Percentiles rank a stretch among this genome's conserved stretches.
These are phyloP conservation scores for Mycena rebaudengoi DNA, from an alignment of 768 basidiomycete species.

Conservation along the genomic window DNA sequence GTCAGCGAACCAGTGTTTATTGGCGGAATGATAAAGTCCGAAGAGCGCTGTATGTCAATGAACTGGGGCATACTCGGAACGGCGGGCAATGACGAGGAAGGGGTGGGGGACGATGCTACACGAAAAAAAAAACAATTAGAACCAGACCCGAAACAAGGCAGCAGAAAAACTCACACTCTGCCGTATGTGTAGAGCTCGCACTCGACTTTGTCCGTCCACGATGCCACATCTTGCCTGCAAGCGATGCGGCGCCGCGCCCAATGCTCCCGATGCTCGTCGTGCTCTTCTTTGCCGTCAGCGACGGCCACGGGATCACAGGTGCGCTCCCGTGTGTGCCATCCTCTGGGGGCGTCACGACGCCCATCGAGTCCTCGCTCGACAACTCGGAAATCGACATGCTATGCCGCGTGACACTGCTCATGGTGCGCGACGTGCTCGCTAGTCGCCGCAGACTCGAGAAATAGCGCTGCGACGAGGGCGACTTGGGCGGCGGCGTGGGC, in stretches of 20 bases:
- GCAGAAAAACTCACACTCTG: constrained; percentile 47
- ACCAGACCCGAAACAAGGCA: neutral
- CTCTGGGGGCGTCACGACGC: constrained; percentile 68
- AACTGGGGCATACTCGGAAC: constrained; percentile 11
- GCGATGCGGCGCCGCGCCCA: constrained; percentile 59
- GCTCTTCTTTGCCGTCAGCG: constrained; percentile 61
- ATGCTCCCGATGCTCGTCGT: constrained; percentile 57
- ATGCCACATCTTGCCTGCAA: constrained; percentile 68
- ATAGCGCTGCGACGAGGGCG: constrained; percentile 54
- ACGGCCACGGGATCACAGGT: constrained; percentile 52
- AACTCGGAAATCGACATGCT: constrained; percentile 68
- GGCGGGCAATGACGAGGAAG: constrained; percentile 6
- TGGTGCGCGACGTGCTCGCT: constrained; percentile 50
- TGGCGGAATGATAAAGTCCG: constrained; percentile 29
- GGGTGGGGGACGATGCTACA: constrained; percentile 11
- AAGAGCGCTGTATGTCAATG: constrained; percentile 33
- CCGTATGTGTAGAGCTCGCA: constrained; percentile 50
- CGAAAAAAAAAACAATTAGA: neutral
- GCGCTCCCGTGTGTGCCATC: constrained; percentile 25
- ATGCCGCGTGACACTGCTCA: constrained; percentile 45
- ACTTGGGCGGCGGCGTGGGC: constrained; percentile 58
- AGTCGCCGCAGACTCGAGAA: constrained; percentile 59
- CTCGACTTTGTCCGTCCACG: constrained; percentile 63
- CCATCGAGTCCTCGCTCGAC: constrained; percentile 74
- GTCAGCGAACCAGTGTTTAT: constrained; percentile 27